Base-by-base conservation (phyloP, 179 eudicot genomes). In the Beta lomatogona region DNA sequence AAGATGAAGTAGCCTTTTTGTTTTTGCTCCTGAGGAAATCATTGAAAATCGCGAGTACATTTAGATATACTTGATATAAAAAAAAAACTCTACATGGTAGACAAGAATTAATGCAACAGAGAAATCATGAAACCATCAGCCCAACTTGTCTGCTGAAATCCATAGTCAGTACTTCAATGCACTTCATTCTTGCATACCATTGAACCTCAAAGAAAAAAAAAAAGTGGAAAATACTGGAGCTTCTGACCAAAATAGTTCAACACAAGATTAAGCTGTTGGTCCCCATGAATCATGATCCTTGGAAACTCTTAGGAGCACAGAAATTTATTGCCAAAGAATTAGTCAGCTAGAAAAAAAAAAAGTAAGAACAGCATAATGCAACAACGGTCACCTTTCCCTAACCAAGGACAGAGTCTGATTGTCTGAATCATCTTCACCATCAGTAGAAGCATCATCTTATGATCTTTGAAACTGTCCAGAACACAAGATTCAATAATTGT, bases 401-500 rank as follows among this genome's bases (percentile, higher is more conserved):
- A 89, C 83, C 59, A 87, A 82, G 63, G 88, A 84, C 85, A 94
- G 81, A 57, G 92, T 81, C 82, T 86, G 91, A 82, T 88, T 79
- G 76, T 93, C 99, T 25, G 92, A 87, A 73, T 85, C 84, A n/a
- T 81, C 86, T 63, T 90, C 89, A 64, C 69, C 88, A 78, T 88
- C 88, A 22, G 81, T 71, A 77, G 85, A 81, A 84, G 46, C 87
- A 66, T 90, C 93, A 79, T 93, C 84, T 86, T 94, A 36, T 94
- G 91, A 81, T 92, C 98, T 89, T 97, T 94, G 79, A 90, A 97
- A 89, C 99, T 97, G 82, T 66, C 83, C 77, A 77, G 80, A 79
- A 53, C 73, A 86, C 69, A 78, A 60, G 10, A 12, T 73, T 74
- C 68, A 25, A 25, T 25, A 25, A 25, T 25, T 25, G 28, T 25